Evolutionary conservation across 129 eudicot genomes (phyloP).

Genomic region (Dittrichia graveolens): DNA sequence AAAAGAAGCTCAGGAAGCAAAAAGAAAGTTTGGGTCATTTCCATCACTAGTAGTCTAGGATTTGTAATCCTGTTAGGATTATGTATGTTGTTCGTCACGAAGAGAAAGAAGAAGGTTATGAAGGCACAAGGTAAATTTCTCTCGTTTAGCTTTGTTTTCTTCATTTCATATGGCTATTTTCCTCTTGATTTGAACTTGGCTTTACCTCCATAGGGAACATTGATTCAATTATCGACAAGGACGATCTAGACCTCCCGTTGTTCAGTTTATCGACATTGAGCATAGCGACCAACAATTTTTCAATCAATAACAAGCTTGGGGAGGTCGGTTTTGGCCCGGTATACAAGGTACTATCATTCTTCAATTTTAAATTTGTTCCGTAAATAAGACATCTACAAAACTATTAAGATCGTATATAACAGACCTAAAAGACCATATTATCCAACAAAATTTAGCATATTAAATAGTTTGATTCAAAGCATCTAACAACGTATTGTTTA

Average conservation of each 20-base stretch:
- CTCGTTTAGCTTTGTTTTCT: neutral
- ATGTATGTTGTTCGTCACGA: neutral
- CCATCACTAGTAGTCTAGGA: neutral
- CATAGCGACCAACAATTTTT: conserved; percentile 28
- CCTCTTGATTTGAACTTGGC: neutral
- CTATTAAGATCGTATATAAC: too few species aligned
- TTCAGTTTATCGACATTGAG: conserved; percentile 2
- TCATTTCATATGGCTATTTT: neutral
- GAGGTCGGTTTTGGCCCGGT: conserved; percentile 36
- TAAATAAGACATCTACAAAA: neutral
- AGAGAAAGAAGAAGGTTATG: neutral
- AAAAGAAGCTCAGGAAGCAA: neutral
- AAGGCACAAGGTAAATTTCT: conserved; percentile 8
- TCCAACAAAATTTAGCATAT: too few species aligned
- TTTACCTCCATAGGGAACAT: neutral
- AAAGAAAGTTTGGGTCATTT: neutral
- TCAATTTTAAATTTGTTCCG: neutral
- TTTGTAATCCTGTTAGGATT: neutral
- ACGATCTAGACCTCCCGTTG: conserved; percentile 16
- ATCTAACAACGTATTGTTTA: neutral
- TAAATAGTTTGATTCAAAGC: too few species aligned
- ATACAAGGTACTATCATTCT: conserved; percentile 20
- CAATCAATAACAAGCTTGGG: conserved; percentile 25
- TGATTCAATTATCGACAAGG: neutral
- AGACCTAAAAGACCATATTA: too few species aligned